These are phyloP conservation scores for Viridothelium virens DNA, from an alignment of 495 filamentous ascomycete species.

Conservation along the genomic window DNA sequence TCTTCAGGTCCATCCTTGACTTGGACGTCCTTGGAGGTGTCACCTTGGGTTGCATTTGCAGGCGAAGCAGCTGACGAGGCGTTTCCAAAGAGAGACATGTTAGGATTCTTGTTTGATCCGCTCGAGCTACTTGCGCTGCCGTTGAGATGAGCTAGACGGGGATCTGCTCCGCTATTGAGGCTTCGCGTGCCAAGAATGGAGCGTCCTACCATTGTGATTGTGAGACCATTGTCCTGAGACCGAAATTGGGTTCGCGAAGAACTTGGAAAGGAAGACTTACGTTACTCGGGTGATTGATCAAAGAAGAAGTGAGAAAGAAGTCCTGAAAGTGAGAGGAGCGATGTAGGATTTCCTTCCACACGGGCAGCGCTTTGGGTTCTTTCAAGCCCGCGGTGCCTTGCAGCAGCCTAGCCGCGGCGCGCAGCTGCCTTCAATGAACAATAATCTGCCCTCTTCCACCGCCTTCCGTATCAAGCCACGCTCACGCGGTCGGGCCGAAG, in stretches of 20 bases:
- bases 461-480: background rate
- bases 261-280: too few species aligned
- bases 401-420: background rate
- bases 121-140: background rate
- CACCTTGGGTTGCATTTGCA: conserved; percentile 68
- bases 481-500: background rate
- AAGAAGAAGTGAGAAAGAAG: too few species aligned
- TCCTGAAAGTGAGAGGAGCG: too few species aligned
- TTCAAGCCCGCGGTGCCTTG: background rate
- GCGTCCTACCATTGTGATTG: background rate
- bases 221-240: background rate
- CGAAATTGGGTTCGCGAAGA: too few species aligned
- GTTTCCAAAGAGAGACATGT: conserved; percentile 64
- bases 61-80: conserved; percentile 40
- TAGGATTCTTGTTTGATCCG: conserved; percentile 10
- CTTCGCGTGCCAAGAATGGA: background rate
- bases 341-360: background rate
- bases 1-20: conserved; percentile 72
- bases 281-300: too few species aligned
- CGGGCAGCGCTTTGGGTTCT: background rate
- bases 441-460: background rate
- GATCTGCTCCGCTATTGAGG: background rate
- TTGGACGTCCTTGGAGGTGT: conserved; percentile 80
- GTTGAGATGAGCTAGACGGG: background rate
- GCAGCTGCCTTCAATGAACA: background rate